Percentiles rank a stretch among this genome's conserved stretches.
These are phyloP conservation scores for Phytopythium ostracodes DNA, from an alignment of 352 stramenopile species.

Conservation along the genomic window DNA sequence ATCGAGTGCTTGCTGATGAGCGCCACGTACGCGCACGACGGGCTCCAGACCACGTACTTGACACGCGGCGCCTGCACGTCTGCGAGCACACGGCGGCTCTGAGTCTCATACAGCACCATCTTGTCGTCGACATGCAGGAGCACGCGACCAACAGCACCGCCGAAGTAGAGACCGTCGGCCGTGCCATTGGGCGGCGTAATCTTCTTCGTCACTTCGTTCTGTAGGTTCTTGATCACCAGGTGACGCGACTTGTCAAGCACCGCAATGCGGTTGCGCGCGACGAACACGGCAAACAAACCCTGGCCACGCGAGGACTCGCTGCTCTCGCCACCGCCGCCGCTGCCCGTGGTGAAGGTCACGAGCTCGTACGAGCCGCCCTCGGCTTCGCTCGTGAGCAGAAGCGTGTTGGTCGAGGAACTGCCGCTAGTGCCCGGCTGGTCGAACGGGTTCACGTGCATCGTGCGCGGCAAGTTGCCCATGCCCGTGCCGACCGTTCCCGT, in stretches of 20 bases:
- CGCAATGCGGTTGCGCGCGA: slow-evolving; percentile 97
- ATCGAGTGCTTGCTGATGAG: slow-evolving; percentile 98
- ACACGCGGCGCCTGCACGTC: slow-evolving; percentile 95
- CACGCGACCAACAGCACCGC: slow-evolving; percentile 95
- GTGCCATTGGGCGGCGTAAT: slow-evolving; percentile 94
- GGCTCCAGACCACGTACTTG: slow-evolving; percentile 98
- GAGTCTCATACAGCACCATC: slow-evolving; percentile 98
- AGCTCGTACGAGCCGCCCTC: slow-evolving; percentile 98
- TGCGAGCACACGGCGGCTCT: slow-evolving; percentile 94
- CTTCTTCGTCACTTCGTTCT: slow-evolving; percentile 99
- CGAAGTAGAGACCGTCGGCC: slow-evolving; percentile 96
- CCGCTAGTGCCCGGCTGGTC: slow-evolving; percentile 82
- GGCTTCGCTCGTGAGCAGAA: slow-evolving; percentile 94
- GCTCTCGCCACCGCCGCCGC: slow-evolving; percentile 61
- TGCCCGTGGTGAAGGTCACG: slow-evolving; percentile 89
- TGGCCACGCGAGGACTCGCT: slow-evolving; percentile 93
- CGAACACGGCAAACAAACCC: slow-evolving; percentile 96
- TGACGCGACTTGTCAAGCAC: slow-evolving; percentile 96
- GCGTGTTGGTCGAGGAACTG: slow-evolving; percentile 63
- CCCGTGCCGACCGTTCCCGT: slow-evolving; percentile 61
- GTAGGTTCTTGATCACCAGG: slow-evolving; percentile 99
- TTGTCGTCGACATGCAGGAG: slow-evolving; percentile 96
- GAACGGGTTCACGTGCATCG: slow-evolving; percentile 96
- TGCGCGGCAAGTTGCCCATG: slow-evolving; percentile 93
- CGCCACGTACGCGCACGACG: slow-evolving; percentile 95